Conservation (phyloP, 257 asterid genomes). For the Nicotiana tabacum region DNA sequence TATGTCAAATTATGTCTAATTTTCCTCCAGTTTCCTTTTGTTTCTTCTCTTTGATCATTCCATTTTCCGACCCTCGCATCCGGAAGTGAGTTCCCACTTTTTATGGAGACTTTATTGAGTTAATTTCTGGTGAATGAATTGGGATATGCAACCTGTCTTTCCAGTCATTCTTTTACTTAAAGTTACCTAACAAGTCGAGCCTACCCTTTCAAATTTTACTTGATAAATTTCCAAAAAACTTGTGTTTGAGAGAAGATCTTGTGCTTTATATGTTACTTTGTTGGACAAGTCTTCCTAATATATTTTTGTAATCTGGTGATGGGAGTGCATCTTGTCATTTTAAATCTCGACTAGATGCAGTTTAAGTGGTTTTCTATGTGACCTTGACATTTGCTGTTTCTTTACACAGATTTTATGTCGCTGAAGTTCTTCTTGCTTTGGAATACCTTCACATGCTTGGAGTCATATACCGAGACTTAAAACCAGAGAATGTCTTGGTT, state of each 20-base stretch:
- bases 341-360: neutral
- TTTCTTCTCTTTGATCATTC: neutral
- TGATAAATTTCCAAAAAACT: neutral
- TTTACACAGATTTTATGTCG: conserved; percentile 64
- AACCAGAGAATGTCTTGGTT: conserved; percentile 76
- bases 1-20: neutral
- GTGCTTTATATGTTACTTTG: neutral
- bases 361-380: neutral
- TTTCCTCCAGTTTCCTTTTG: neutral
- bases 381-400: neutral
- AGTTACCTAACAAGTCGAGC: neutral
- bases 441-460: conserved; percentile 98
- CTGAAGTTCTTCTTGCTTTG: conserved; percentile 79
- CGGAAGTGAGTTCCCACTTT: neutral
- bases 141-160: neutral
- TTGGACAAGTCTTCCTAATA: neutral
- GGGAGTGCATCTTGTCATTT: conserved; percentile 1
- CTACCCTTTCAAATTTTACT: neutral
- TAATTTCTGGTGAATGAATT: neutral
- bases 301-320: neutral
- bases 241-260: neutral
- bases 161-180: neutral
- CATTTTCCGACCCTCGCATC: neutral
- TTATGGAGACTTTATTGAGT: neutral
- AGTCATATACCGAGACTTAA: conserved; percentile 82